Evolutionary conservation across 495 filamentous ascomycete genomes (phyloP).

Genomic region (Penicilliopsis zonata): DNA sequence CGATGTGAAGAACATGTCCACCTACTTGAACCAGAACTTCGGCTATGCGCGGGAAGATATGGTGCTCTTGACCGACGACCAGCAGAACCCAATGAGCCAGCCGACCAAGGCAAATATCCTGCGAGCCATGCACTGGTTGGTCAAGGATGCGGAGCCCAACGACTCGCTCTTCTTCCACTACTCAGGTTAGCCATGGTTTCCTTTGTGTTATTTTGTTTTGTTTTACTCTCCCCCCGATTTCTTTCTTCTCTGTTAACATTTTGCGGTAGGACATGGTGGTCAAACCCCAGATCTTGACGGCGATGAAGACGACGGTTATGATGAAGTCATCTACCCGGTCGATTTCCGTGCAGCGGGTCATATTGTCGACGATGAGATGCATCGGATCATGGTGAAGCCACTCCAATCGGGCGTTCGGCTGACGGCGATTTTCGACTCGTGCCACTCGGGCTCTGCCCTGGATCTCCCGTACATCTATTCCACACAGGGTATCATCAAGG

Average conservation of each 20-base stretch:
- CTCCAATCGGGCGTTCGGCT: slow-evolving; percentile 76
- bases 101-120: slow-evolving; percentile 94
- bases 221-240: no score
- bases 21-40: slow-evolving; percentile 81
- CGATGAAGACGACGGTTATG: slow-evolving; percentile 90
- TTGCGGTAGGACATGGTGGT: slow-evolving; percentile 82
- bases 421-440: slow-evolving; percentile 99
- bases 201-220: no score
- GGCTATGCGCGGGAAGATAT: slow-evolving; percentile 94
- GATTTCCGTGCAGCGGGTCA: slow-evolving; percentile 85
- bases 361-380: slow-evolving; percentile 98
- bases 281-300: slow-evolving; percentile 94
- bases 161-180: slow-evolving; percentile 99
- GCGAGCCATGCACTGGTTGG: slow-evolving; percentile 96
- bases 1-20: slow-evolving; percentile 95
- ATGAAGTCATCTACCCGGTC: slow-evolving; percentile 96
- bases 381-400: slow-evolving; percentile 85
- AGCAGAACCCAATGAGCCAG: slow-evolving; percentile 93
- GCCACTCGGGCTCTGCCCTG: slow-evolving; percentile 91
- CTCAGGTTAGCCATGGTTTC: slow-evolving; percentile 47
- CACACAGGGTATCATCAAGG: slow-evolving; percentile 89
- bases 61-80: slow-evolving; percentile 95
- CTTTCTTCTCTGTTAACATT: no score
- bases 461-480: slow-evolving; percentile 97
- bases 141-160: slow-evolving; percentile 87